Conservation (phyloP, 352 stramenopile genomes). For the Phytophthora fragariaefolia region DNA sequence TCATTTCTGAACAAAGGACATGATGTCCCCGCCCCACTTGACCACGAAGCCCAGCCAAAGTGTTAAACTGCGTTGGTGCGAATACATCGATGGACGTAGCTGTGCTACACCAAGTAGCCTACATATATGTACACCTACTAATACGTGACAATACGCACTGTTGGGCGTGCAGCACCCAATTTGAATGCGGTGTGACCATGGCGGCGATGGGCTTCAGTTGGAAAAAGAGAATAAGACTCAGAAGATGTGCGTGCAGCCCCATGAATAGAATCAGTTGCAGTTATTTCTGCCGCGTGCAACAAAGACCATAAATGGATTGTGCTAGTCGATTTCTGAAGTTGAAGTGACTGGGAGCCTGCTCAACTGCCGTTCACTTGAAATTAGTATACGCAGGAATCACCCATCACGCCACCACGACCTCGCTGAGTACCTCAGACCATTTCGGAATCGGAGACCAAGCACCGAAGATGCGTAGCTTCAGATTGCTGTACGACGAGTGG, state of each 20-base stretch:
- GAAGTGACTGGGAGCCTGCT: constrained; percentile 2
- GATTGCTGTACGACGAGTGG: constrained; percentile 53
- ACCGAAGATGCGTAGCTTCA: constrained; percentile 39
- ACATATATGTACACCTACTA: too few species aligned
- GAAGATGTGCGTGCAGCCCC: background rate
- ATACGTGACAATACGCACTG: too few species aligned
- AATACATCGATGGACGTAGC: too few species aligned
- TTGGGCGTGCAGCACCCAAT: too few species aligned
- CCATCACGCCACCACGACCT: background rate
- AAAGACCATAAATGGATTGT: background rate
- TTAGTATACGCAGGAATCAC: constrained; percentile 2
- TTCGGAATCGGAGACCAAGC: constrained; percentile 2
- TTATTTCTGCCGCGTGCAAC: background rate
- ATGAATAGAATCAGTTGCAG: background rate
- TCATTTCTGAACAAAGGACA: constrained; percentile 14
- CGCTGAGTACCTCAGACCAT: constrained; percentile 1
- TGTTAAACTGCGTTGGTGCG: background rate
- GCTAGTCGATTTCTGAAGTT: constrained; percentile 6
- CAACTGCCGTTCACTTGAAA: constrained; percentile 7
- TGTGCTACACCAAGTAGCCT: too few species aligned
- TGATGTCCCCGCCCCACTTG: background rate
- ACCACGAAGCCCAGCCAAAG: background rate
- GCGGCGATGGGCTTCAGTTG: too few species aligned
- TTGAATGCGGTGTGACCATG: too few species aligned
- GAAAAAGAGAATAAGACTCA: background rate